Evolutionary conservation across 257 asterid genomes (phyloP), one percentile per base, ranked within the genome.

Genomic region (Solanum pinnatisectum): DNA sequence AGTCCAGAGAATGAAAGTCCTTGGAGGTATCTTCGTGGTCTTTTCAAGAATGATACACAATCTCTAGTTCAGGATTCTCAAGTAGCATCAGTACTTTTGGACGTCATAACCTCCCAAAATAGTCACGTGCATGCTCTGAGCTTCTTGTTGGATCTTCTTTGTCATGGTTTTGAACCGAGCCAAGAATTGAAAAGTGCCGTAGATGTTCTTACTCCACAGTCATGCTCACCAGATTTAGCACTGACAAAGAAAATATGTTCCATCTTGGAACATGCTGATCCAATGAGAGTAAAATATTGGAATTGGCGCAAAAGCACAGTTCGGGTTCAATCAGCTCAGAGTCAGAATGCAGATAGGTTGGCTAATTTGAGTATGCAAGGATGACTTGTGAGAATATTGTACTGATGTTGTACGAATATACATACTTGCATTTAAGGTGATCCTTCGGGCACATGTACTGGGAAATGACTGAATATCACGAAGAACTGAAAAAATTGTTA

Each of bases 1-100:
- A 90, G 91, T 84, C 98, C 99, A 4, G 99, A 91, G 87, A 97
- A 96, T 32, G 99, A 95, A 89, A 94, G 99, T 74, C 94, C 99
- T 6, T 97, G 99, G 99, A 94, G 99, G 90, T 97, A 97, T 90
- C 98, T 97, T 30, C 97, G 98, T 0, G 99, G 99, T n/a, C 94
- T 96, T 8, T 88, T 91, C 93, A 92, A 90, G 87, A 92, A 94
- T 65, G 93, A 94, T 35, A 23, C 87, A 35, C 88, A 87, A 46
- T 93, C 93, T 59, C 90, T 94, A 37, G 89, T 88, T 63, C 77
- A 90, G n/a, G 95, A 96, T 86, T 97, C 99, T 83, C 90, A 91
- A 67, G 94, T 95, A 46, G 92, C 92, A 70, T 95, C 97, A 22
- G 94, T 93, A 76, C 93, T 96, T 89, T 49, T 92, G 91, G 93